Conservation (phyloP, 176 grass and related monocot genomes). For the Triticum dicoccoides region DNA sequence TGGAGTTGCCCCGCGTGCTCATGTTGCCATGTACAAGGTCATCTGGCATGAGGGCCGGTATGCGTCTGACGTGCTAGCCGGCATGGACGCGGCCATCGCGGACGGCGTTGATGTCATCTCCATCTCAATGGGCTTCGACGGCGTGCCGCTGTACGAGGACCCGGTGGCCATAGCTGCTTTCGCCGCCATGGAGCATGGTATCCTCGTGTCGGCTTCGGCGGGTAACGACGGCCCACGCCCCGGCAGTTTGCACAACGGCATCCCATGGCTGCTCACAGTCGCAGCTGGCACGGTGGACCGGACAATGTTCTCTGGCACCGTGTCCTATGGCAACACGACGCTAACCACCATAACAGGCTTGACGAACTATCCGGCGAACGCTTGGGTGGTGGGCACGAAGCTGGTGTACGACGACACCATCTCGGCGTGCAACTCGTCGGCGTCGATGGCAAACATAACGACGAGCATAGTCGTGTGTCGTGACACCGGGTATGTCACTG, state of each 20-base stretch:
- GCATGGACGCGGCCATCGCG: slow-evolving; percentile 53
- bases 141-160: slow-evolving; percentile 50
- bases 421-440: slow-evolving; percentile 36
- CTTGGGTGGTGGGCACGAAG: slow-evolving; percentile 34
- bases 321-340: slow-evolving; percentile 38
- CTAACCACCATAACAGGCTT: slow-evolving; percentile 11
- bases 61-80: slow-evolving; percentile 57
- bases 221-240: slow-evolving; percentile 8
- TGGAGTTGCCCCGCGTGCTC: slow-evolving; percentile 51
- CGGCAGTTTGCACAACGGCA: slow-evolving; percentile 48
- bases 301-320: slow-evolving; percentile 31
- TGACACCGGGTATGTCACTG: not conserved
- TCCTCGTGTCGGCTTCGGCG: slow-evolving; percentile 44
- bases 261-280: slow-evolving; percentile 64
- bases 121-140: slow-evolving; percentile 48
- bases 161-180: slow-evolving; percentile 50
- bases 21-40: slow-evolving; percentile 78
- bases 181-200: slow-evolving; percentile 45
- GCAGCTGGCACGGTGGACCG: slow-evolving; percentile 53
- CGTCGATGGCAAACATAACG: not conserved
- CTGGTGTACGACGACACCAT: slow-evolving; percentile 40
- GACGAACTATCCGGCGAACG: slow-evolving; percentile 39
- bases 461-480: slow-evolving; percentile 46
- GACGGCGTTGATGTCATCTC: slow-evolving; percentile 74
- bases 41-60: slow-evolving; percentile 35